phyloP scores from a whole-genome alignment of 768 basidiomycete species.

The Paxillus rubicundulus region DNA sequence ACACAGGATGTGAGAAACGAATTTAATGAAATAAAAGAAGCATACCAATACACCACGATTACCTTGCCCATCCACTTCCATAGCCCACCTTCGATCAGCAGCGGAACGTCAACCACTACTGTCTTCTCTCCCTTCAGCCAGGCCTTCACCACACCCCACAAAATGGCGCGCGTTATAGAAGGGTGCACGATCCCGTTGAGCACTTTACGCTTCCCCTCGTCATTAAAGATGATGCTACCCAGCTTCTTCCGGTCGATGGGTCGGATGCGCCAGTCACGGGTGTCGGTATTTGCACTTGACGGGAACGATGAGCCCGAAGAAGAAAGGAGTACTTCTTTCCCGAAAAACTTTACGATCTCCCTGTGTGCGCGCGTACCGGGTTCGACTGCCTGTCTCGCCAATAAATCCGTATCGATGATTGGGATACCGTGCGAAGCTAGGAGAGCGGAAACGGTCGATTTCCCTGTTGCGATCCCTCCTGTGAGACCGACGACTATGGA shows the following conservation, averaged over 20 bases:
- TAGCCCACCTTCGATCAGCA: constrained; percentile 85
- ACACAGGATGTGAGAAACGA: neutral
- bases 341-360: constrained; percentile 70
- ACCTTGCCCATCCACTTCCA: constrained; percentile 83
- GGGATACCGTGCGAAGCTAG: constrained; percentile 67
- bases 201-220: constrained; percentile 63
- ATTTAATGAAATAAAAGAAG: too few relatives aligned
- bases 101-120: constrained; percentile 86
- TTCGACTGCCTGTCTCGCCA: constrained; percentile 82
- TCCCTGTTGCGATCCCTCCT: constrained; percentile 95
- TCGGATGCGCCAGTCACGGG: constrained; percentile 45
- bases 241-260: constrained; percentile 79
- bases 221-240: constrained; percentile 81
- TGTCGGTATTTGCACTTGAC: neutral
- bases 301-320: neutral
- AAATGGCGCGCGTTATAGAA: constrained; percentile 78
- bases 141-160: constrained; percentile 57
- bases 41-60: constrained; percentile 89
- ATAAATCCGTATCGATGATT: constrained; percentile 89
- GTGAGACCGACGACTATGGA: constrained; percentile 85
- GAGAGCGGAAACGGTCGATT: constrained; percentile 85
- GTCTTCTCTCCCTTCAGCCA: constrained; percentile 81
- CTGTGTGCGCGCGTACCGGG: constrained; percentile 76
- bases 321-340: constrained; percentile 57
- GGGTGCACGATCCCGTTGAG: constrained; percentile 91